phyloP scores from a whole-genome alignment of 495 filamentous ascomycete species.

The Podospora appendiculata region DNA sequence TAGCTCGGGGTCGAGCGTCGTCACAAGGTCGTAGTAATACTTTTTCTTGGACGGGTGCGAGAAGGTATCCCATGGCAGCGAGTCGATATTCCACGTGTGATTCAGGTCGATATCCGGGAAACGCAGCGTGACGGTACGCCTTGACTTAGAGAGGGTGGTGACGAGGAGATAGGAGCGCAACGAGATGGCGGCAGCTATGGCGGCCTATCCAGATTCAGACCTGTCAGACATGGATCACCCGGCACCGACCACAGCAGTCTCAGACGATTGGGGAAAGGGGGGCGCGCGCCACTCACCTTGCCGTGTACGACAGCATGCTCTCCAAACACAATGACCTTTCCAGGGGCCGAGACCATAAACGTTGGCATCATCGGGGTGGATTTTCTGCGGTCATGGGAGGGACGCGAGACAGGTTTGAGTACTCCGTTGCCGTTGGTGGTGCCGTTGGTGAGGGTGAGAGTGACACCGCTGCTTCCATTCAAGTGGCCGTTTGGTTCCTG shows the following conservation, averaged over 20 bases:
- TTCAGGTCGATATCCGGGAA: conserved; percentile 81
- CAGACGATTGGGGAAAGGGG: background rate
- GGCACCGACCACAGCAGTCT: background rate
- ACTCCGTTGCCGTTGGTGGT: conserved; percentile 11
- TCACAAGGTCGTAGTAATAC: conserved; percentile 84
- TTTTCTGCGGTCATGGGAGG: conserved; percentile 32
- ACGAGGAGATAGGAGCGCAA: conserved; percentile 93
- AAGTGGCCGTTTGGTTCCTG: background rate
- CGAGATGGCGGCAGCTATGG: conserved; percentile 89
- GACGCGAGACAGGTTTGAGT: background rate
- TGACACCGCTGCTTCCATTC: conserved; percentile 18
- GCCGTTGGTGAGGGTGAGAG: conserved; percentile 10
- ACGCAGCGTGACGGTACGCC: conserved; percentile 71
- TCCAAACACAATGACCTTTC: conserved; percentile 95
- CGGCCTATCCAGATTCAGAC: conserved; percentile 43
- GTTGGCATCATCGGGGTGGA: conserved; percentile 65
- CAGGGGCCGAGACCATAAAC: conserved; percentile 96
- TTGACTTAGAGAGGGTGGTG: conserved; percentile 79
- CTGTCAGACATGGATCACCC: too few species aligned
- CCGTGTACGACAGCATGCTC: conserved; percentile 96
- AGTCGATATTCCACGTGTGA: conserved; percentile 88
- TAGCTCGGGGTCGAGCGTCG: conserved; percentile 73
- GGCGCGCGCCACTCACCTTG: conserved; percentile 46
- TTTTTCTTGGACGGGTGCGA: conserved; percentile 75
- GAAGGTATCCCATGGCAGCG: conserved; percentile 79